Percentiles rank a stretch among this genome's conserved stretches.
Evolutionary conservation across 805 yeast genomes (phyloP).

Genomic region (Spencermartinsiella europaea): DNA sequence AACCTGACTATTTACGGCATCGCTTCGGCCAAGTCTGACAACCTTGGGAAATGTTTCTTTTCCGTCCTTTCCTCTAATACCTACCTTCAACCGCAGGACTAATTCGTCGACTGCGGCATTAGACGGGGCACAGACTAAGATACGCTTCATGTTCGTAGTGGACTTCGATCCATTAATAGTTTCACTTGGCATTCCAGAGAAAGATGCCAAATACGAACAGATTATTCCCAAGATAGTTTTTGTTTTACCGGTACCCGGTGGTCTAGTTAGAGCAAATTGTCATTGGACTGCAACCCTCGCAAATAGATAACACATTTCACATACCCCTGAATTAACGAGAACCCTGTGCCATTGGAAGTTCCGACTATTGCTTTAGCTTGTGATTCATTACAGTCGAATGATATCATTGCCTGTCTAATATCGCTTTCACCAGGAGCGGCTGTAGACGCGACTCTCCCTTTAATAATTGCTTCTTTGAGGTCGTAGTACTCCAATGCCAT

Average conservation of each 20-base stretch:
- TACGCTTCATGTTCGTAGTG: conserved; percentile 41
- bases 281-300: background rate
- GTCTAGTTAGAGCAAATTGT: conserved; percentile 37
- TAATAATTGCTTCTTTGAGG: conserved; percentile 57
- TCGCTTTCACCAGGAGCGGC: conserved; percentile 34
- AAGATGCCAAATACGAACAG: conserved; percentile 53
- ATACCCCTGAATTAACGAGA: conserved; percentile 82
- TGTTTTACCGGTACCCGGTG: conserved; percentile 99
- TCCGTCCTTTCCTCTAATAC: conserved; percentile 47
- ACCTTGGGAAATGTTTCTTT: conserved; percentile 53
- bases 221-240: conserved; percentile 91
- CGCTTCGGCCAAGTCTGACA: conserved; percentile 86
- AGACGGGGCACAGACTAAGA: conserved; percentile 94
- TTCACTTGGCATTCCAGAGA: background rate
- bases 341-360: conserved; percentile 63
- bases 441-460: conserved; percentile 54
- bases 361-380: conserved; percentile 88
- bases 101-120: conserved; percentile 98
- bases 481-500: conserved; percentile 80
- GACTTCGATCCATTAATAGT: conserved; percentile 3
- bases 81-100: conserved; percentile 71
- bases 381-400: conserved; percentile 69
- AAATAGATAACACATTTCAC: background rate
- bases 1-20: conserved; percentile 78
- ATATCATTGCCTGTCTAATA: conserved; percentile 39